Evolutionary conservation across 208 protist genomes (phyloP), one percentile per base, ranked within the genome.

Genomic region (Leishmania martiniquensis): DNA sequence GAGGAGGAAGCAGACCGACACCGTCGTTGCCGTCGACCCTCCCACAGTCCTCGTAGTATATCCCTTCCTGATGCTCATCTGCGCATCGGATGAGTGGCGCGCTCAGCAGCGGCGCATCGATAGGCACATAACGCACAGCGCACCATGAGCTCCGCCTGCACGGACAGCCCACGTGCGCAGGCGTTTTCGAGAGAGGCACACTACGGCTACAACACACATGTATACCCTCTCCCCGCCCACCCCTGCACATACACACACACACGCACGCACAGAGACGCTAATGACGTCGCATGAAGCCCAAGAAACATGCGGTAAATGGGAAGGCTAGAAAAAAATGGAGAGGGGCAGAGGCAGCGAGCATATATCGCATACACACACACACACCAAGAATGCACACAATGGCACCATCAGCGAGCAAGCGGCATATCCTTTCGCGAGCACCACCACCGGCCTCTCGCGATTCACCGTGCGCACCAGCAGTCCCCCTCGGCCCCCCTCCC

Each of bases 301-400:
- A n/a, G n/a, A n/a, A n/a, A n/a, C n/a, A n/a, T n/a, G n/a, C n/a
- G n/a, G n/a, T n/a, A n/a, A n/a, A n/a, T n/a, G n/a, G 34, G 42
- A 74, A 79, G 44, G 25, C 22, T 51, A 65, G 37, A 62, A 52
- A 39, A 57, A 62, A 72, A n/a, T n/a, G n/a, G n/a, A 82, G 54
- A 49, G 42, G 71, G 67, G 44, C 54, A 5, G 62, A 74, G 62
- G 75, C 13, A n/a, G 62, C 72, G 66, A 4, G 20, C 17, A 25
- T 59, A n/a, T 20, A 25, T n/a, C 37, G 10, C 37, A 68, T 37
- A 42, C 62, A 67, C 63, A 39, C 49, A 72, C 54, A 76, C 15
- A 39, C 22, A 55, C 7, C 17, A 62, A 34, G 42, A 10, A 52
- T 52, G 49, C 49, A 52, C 20, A 17, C n/a, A 15, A 13, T 63